Base-by-base conservation (phyloP, 2,329 filamentous ascomycete genomes). In the Colletotrichum aenigma region DNA sequence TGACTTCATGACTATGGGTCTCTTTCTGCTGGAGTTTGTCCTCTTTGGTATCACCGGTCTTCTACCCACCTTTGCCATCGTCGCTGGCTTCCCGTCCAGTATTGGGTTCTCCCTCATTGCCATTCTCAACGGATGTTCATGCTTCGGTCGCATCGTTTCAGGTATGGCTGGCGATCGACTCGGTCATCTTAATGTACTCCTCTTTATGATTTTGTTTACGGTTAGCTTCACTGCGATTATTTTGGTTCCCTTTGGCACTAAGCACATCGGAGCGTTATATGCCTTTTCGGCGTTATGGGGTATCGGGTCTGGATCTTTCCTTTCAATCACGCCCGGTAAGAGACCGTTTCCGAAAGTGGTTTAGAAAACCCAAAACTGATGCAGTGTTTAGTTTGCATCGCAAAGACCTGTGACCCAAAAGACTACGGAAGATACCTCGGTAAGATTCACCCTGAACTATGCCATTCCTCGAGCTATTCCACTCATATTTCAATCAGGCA, bases 11-110 rank as follows among this genome's bases (percentile, higher is more conserved):
- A 83, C 86, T 0, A 78, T 84, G 6, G 84, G 84, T 0, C 82
- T 89, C 8, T 88, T 89, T 74, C 81, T 84, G 2, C 85, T 89
- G 24, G 88, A 89, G 62, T 87, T 89, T 65, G 86, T 86, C 48
- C 83, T 89, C 16, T 89, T 89, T 56, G 87, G 87, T 15, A 84
- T 86, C n/a, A 84, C 86, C 1, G 86, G 86, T 2, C 82, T 89
- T 9, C 79, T 89, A 2, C 88, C 88, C 1, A 88, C 87, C 0
- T 89, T 89, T 75, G 85, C 85, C 2, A 85, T 84, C 0, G 78
- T 76, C 3, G 79, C 79, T 4, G 78, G 80, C 48, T 84, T 88
- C 38, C 78, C 83, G 7, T 71, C 81, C 1, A 80, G 87, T 30
- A 82, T 83, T 0, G 86, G 87, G 5, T 88, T 86, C 71, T 86